These are phyloP conservation scores for Rhodotorula diobovata DNA, from an alignment of 768 basidiomycete genomes.

Conservation along the genomic window DNA sequence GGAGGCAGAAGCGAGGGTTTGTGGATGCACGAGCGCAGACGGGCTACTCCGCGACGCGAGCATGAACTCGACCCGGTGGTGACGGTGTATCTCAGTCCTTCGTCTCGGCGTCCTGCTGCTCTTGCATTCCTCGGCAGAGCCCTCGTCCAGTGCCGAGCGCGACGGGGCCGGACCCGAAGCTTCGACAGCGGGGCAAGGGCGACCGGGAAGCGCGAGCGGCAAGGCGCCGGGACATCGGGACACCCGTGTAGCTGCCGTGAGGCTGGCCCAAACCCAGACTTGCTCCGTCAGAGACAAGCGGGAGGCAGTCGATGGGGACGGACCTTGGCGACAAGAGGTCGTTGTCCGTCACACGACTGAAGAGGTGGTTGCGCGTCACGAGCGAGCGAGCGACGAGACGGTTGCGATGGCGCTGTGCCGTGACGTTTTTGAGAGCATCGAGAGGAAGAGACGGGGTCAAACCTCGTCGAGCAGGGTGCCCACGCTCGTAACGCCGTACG, in stretches of 20 bases:
- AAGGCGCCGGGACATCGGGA: background rate
- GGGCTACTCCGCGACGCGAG: background rate
- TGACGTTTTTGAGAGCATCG: too few species aligned
- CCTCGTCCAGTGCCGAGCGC: too few species aligned
- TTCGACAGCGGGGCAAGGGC: background rate
- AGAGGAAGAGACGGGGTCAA: background rate
- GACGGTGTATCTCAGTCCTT: background rate
- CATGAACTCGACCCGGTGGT: slow-evolving; percentile 1
- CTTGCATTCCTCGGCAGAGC: too few species aligned
- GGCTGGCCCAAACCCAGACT: background rate
- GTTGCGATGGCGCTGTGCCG: background rate
- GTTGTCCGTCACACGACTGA: background rate
- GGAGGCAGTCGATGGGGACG: background rate
- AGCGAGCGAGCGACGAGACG: background rate
- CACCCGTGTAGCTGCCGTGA: background rate
- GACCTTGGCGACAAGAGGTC: background rate
- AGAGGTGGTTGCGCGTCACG: background rate
- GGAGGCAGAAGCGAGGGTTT: background rate
- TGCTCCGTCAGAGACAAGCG: slow-evolving; percentile 10
- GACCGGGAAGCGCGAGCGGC: background rate
- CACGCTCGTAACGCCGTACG: slow-evolving; percentile 35
- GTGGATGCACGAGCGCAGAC: background rate
- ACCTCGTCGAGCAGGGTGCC: slow-evolving; percentile 42
- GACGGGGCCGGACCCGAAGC: background rate
- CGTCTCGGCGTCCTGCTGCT: background rate